Evolutionary conservation across 2,329 filamentous ascomycete genomes (phyloP).

Genomic region (Teratosphaeria zuluensis): DNA sequence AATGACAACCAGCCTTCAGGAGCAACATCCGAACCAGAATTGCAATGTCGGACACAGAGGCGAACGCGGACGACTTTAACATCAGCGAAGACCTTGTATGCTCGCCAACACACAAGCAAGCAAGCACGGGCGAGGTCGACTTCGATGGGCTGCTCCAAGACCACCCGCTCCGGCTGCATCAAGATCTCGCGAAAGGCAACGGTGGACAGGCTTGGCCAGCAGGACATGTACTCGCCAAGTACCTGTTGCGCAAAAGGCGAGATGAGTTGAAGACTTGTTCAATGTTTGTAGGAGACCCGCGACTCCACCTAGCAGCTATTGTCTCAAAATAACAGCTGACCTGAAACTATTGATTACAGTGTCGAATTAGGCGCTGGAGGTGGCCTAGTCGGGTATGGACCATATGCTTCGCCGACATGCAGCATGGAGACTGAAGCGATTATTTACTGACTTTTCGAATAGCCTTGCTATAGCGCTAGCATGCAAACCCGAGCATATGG

Average conservation of each 20-base stretch:
- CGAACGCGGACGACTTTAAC: constrained; percentile 17
- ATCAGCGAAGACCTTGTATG: constrained; percentile 49
- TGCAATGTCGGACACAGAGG: neutral
- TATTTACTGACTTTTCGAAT: neutral
- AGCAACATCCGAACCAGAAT: neutral
- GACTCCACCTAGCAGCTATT: neutral
- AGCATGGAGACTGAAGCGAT: neutral
- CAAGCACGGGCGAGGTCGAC: constrained; percentile 42
- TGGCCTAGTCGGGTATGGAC: constrained; percentile 59
- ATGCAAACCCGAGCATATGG: constrained; percentile 43
- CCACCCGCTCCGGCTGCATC: constrained; percentile 61
- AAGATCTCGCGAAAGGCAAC: constrained; percentile 80
- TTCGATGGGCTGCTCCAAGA: constrained; percentile 64
- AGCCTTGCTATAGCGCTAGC: constrained; percentile 50
- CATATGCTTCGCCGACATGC: neutral
- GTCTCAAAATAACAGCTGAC: neutral
- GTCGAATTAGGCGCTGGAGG: constrained; percentile 88
- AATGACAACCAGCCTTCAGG: neutral
- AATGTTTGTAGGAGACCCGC: constrained; percentile 50
- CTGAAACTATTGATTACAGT: constrained; percentile 37
- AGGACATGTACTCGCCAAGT: constrained; percentile 77
- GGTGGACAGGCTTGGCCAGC: constrained; percentile 93
- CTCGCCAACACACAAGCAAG: constrained; percentile 41
- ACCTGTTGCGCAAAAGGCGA: constrained; percentile 67
- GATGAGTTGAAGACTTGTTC: constrained; percentile 54